Percentiles rank a stretch among this genome's conserved stretches.
Evolutionary conservation across 345 rosid species (phyloP).

Genomic region (Eucalyptus sideroxylon): DNA sequence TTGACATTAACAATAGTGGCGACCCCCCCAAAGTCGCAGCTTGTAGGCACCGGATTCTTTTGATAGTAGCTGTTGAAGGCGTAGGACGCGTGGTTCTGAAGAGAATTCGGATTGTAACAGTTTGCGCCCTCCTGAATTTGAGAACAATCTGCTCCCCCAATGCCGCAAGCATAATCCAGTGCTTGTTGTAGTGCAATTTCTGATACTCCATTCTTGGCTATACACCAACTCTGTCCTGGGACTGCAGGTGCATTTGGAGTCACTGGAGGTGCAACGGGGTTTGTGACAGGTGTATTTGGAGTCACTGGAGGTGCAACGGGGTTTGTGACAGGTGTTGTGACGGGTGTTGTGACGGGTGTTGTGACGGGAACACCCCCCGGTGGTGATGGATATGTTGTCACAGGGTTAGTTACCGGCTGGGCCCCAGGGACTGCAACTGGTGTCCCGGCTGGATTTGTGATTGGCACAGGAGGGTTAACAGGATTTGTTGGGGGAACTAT

Average conservation of each 20-base stretch:
- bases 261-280: constrained; percentile 48
- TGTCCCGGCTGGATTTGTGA: constrained; percentile 26
- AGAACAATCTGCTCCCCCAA: constrained; percentile 80
- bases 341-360: neutral
- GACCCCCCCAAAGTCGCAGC: constrained; percentile 87
- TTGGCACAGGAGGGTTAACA: constrained; percentile 6
- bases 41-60: constrained; percentile 61
- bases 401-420: constrained; percentile 57
- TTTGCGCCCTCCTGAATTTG: constrained; percentile 75
- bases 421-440: constrained; percentile 40
- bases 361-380: constrained; percentile 27
- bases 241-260: constrained; percentile 44
- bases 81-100: constrained; percentile 80
- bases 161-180: constrained; percentile 91
- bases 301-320: too few species aligned
- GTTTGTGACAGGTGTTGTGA: too few species aligned
- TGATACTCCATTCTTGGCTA: constrained; percentile 55
- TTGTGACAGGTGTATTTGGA: neutral
- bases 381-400: constrained; percentile 54
- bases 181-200: constrained; percentile 53
- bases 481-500: constrained; percentile 11
- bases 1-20: constrained; percentile 46
- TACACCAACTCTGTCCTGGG: constrained; percentile 88
- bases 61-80: constrained; percentile 96
- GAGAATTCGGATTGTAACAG: constrained; percentile 59